Evolutionary conservation across 345 rosid species (phyloP).

Genomic region (Trapa incisa): DNA sequence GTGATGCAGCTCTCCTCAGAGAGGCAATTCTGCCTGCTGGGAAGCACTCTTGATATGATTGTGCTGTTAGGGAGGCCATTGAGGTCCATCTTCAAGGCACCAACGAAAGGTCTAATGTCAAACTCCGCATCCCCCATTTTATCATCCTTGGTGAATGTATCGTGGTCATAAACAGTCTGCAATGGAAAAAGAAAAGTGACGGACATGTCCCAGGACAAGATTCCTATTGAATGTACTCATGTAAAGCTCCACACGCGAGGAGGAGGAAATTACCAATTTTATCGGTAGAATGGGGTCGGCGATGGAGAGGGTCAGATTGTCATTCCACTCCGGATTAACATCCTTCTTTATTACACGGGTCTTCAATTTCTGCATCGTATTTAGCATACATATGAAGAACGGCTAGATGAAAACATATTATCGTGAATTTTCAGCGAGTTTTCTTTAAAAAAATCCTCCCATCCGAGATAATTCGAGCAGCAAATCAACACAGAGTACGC

Average conservation of each 20-base stretch:
- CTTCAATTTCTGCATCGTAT: conserved; percentile 55
- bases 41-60: conserved; percentile 37
- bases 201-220: background rate
- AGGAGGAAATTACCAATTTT: conserved; percentile 33
- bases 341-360: conserved; percentile 72
- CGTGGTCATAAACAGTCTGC: conserved; percentile 79
- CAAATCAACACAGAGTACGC: too few species aligned
- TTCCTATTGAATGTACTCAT: background rate
- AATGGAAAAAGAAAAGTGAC: background rate
- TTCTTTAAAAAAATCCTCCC: too few species aligned
- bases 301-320: conserved; percentile 76
- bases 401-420: too few species aligned
- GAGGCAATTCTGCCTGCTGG: conserved; percentile 51
- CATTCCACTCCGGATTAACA: conserved; percentile 89
- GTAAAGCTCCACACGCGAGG: background rate
- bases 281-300: conserved; percentile 47
- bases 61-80: conserved; percentile 46
- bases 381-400: background rate
- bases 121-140: conserved; percentile 92
- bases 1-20: conserved; percentile 47
- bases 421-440: too few species aligned
- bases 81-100: conserved; percentile 54
- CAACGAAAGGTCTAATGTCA: conserved; percentile 43
- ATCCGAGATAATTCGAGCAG: too few species aligned
- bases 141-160: conserved; percentile 76